Conservation (phyloP, 306 rosid species). For the Lupinus albus region DNA sequence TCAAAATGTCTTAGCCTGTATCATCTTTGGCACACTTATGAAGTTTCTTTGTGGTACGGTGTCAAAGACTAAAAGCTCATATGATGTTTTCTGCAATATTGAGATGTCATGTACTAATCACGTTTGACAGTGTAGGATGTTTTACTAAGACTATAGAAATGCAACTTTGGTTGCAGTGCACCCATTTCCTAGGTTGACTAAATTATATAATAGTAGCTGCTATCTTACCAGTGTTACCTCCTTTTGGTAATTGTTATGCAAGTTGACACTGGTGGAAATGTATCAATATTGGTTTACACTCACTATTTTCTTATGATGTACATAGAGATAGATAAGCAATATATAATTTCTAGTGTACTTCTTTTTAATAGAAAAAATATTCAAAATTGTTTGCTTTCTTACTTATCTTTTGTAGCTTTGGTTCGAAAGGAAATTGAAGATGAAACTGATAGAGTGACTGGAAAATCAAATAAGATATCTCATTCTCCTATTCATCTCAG, state of each 20-base stretch:
- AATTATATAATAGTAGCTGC: conserved; percentile 4
- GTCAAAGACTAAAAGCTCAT: conserved; percentile 5
- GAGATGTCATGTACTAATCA: conserved; percentile 14
- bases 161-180: conserved; percentile 15
- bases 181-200: conserved; percentile 22
- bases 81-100: background rate
- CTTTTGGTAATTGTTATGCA: conserved; percentile 9
- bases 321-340: conserved; percentile 11
- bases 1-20: background rate
- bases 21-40: conserved; percentile 1
- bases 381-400: conserved; percentile 36
- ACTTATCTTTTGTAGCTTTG: conserved; percentile 53
- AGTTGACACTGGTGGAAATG: conserved; percentile 17
- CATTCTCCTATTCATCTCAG: conserved; percentile 88
- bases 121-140: conserved; percentile 17
- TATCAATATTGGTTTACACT: background rate
- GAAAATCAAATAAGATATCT: conserved; percentile 78
- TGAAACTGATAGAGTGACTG: conserved; percentile 77
- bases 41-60: conserved; percentile 1
- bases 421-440: conserved; percentile 88
- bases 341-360: background rate
- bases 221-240: background rate
- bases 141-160: conserved; percentile 5
- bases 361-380: conserved; percentile 10
- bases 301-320: conserved; percentile 27